Conservation (phyloP, 495 filamentous ascomycete species). For the Aspergillus carlsbadensis region DNA sequence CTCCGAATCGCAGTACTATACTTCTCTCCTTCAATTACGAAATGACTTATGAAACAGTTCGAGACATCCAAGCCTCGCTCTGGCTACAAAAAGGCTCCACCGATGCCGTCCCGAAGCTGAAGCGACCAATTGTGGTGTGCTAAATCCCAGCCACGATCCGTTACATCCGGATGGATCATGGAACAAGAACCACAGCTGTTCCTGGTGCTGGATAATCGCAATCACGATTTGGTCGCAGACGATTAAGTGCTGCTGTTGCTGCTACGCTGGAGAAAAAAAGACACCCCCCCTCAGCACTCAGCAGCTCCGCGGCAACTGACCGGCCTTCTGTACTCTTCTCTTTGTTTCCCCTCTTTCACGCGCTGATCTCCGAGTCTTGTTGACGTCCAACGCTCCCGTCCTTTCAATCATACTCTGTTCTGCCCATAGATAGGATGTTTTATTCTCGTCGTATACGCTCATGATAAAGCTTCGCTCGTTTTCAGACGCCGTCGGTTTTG, state of each 20-base stretch:
- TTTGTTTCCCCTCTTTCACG: neutral
- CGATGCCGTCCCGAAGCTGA: neutral
- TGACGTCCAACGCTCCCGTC: neutral
- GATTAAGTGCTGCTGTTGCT: neutral
- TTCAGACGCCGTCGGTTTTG: slow-evolving; percentile 24
- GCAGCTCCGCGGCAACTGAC: neutral
- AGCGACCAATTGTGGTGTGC: neutral
- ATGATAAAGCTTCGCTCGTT: slow-evolving; percentile 37
- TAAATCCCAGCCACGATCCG: slow-evolving; percentile 6
- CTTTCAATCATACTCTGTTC: slow-evolving; percentile 39
- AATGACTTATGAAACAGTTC: too few relatives aligned
- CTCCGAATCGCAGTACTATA: too few relatives aligned
- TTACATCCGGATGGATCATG: slow-evolving; percentile 14
- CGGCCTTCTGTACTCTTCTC: neutral
- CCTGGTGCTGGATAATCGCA: neutral
- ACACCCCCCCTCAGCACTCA: neutral
- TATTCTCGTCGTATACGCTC: slow-evolving; percentile 20
- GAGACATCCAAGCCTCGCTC: too few relatives aligned
- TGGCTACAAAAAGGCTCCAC: too few relatives aligned
- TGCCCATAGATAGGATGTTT: slow-evolving; percentile 30
- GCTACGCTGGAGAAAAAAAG: neutral
- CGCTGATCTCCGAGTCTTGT: neutral
- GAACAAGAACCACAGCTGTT: neutral
- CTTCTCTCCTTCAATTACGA: too few relatives aligned
- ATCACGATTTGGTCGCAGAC: neutral